Conservation (phyloP, 352 stramenopile species). For the Pythium biforme region DNA sequence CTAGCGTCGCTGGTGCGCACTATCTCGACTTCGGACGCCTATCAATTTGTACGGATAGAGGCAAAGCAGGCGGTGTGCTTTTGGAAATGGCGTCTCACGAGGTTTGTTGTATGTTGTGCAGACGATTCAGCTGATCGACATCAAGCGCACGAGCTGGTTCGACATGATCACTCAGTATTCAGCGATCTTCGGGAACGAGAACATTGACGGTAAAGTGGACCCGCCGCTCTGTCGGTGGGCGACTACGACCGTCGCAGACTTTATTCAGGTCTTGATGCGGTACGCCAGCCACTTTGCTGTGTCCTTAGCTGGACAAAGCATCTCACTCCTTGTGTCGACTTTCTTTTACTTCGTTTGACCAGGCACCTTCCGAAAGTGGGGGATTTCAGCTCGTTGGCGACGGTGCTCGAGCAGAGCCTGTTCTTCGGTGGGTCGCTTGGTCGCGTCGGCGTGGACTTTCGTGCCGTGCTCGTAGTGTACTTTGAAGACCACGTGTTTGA, state of each 20-base stretch:
- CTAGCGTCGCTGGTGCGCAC: constrained; percentile 57
- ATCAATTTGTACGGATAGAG: constrained; percentile 68
- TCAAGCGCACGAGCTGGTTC: constrained; percentile 89
- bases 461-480: constrained; percentile 72
- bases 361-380: constrained; percentile 86
- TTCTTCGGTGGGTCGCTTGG: constrained; percentile 84
- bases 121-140: constrained; percentile 85
- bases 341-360: background rate
- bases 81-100: too few species aligned
- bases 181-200: constrained; percentile 86
- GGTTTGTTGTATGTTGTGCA: constrained; percentile 23
- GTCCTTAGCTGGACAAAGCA: too few species aligned
- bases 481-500: constrained; percentile 82
- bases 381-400: constrained; percentile 79
- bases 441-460: constrained; percentile 81
- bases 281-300: constrained; percentile 27
- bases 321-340: background rate
- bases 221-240: constrained; percentile 78
- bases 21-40: constrained; percentile 63
- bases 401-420: constrained; percentile 79
- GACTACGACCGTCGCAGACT: constrained; percentile 73
- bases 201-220: constrained; percentile 80
- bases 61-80: background rate
- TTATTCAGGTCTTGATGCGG: constrained; percentile 81
- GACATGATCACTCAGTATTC: constrained; percentile 91